Evolutionary conservation across 2,329 filamentous ascomycete species (phyloP), one percentile per base, ranked within the genome.

Genomic region (Chaetomium olivaceum): DNA sequence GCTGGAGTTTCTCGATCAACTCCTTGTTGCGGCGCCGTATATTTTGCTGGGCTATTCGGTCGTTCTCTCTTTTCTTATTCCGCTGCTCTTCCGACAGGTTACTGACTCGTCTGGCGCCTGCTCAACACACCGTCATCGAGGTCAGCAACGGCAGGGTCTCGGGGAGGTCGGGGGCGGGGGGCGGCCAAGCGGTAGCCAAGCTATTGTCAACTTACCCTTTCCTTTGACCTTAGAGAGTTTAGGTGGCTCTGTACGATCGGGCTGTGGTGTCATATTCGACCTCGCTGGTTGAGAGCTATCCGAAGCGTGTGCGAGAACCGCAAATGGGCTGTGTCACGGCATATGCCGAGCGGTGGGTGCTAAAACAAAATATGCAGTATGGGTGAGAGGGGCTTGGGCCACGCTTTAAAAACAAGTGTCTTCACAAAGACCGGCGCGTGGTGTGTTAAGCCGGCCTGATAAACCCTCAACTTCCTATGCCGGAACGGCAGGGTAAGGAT

Each of bases 1-100:
- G 82, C 79, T 96, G 91, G 59, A 96, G 81, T 25, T 82, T 82
- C 74, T 95, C 91, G 73, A 96, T 96, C 76, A 92, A 91, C 74
- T 90, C 87, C 80, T 93, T 94, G 48, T 93, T 96, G 72, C 93
- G 86, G 76, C 93, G 91, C 58, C 93, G 85, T 69, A 96, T 96
- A 51, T 91, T 91, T 58, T 93, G 86, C 79, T 97, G 93, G 51
- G 93, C 93, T 78, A 96, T 92, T 68, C 93, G 87, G 76, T 97
- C 93, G 80, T 97, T 97, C 73, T 92, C 91, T 69, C 93, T 85
- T 81, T 97, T 97, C 77, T 93, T 91, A 33, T 90, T 91, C 66
- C 97, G 85, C 78, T 97, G 93, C 68, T 63, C 61, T n/a, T 63
- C 61, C 6, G 65, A 63, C 19, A 67, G 43, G 21, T 63, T 67